A percentile compares a stretch with the other conserved stretches of the same genome.
Conservation (phyloP, 768 basidiomycete genomes). For the Naganishia antarctica region DNA sequence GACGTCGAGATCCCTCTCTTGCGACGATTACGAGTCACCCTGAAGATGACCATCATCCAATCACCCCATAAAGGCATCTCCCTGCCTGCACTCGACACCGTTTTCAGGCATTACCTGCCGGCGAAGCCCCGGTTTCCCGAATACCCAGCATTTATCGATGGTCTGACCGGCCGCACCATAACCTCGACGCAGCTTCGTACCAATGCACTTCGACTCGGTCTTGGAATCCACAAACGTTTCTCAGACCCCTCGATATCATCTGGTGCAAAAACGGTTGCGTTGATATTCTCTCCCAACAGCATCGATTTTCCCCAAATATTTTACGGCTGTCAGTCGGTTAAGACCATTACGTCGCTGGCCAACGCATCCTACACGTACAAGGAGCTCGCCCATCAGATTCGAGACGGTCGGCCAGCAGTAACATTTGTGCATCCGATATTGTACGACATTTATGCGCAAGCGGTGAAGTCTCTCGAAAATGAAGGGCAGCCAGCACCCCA, state of each 20-base stretch:
- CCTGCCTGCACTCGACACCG: not conserved
- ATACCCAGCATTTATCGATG: slow-evolving; percentile 63
- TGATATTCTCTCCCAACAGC: slow-evolving; percentile 64
- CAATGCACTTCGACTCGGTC: slow-evolving; percentile 58
- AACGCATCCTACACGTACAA: slow-evolving; percentile 65
- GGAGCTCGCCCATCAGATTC: slow-evolving; percentile 70
- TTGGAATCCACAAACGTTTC: slow-evolving; percentile 55
- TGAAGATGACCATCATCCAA: slow-evolving; percentile 7
- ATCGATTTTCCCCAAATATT: slow-evolving; percentile 58
- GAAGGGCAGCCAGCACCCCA: slow-evolving; percentile 49
- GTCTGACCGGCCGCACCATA: slow-evolving; percentile 57
- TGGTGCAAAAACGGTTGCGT: slow-evolving; percentile 56
- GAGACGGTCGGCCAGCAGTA: slow-evolving; percentile 61
- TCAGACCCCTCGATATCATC: slow-evolving; percentile 20
- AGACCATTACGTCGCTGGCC: slow-evolving; percentile 64
- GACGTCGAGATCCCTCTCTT: too few relatives aligned
- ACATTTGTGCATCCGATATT: slow-evolving; percentile 65
- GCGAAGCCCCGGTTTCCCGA: not conserved
- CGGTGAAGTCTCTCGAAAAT: slow-evolving; percentile 39
- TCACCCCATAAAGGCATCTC: not conserved
- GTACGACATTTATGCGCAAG: slow-evolving; percentile 29
- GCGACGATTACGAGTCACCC: too few relatives aligned
- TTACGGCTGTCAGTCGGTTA: slow-evolving; percentile 56
- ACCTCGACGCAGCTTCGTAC: slow-evolving; percentile 58
- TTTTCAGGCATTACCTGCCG: slow-evolving; percentile 18